A percentile compares a stretch with the other conserved stretches of the same genome.
phyloP scores from a whole-genome alignment of 805 yeast genomes.

The Teunomyces lycoperdinae region DNA sequence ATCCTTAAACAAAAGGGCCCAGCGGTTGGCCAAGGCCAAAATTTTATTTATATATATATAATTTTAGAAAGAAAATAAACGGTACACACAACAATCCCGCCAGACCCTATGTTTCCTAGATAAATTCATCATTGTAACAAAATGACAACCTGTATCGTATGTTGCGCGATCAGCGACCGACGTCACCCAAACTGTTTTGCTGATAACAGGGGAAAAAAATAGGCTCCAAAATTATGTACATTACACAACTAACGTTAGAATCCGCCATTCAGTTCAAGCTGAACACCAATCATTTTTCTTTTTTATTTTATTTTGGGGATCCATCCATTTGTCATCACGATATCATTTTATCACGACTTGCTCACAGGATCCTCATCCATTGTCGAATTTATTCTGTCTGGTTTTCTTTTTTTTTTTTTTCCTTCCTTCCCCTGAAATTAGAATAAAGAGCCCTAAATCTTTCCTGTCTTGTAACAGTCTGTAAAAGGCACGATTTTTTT shows the following conservation, averaged over 20 bases:
- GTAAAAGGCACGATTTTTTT: conserved; percentile 1
- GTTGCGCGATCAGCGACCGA: not conserved
- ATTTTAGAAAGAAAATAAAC: not conserved
- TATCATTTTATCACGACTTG: too few relatives aligned
- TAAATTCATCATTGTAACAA: not conserved
- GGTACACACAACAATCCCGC: not conserved
- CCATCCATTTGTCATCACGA: too few relatives aligned
- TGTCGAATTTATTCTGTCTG: not conserved
- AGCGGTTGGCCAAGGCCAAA: too few relatives aligned
- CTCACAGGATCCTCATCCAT: not conserved
- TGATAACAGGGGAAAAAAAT: too few relatives aligned
- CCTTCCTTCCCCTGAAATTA: too few relatives aligned
- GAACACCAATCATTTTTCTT: too few relatives aligned
- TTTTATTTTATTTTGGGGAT: too few relatives aligned
- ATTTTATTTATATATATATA: not conserved
- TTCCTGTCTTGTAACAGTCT: not conserved
- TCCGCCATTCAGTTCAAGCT: too few relatives aligned
- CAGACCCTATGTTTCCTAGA: not conserved
- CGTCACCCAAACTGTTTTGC: too few relatives aligned
- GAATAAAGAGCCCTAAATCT: not conserved
- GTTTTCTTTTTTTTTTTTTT: not conserved
- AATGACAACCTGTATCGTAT: not conserved
- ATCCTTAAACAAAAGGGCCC: not conserved
- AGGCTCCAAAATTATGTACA: too few relatives aligned
- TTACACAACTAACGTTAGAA: too few relatives aligned